Conservation (phyloP, 345 rosid genomes). For the Lepidium didymum region DNA sequence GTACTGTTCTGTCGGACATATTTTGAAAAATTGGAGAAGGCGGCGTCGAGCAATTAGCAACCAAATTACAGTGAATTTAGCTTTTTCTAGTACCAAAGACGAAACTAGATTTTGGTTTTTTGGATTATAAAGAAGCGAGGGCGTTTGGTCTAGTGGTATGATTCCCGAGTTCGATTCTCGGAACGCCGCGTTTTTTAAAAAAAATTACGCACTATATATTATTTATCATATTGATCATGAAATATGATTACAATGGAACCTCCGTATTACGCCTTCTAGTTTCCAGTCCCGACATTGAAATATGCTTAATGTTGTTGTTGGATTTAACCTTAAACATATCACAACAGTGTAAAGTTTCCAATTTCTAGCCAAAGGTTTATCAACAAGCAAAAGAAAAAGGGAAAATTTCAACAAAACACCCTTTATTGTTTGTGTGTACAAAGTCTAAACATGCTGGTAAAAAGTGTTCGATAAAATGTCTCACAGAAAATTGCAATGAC, state of each 20-base stretch:
- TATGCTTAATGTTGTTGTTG: not conserved
- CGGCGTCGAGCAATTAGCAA: not conserved
- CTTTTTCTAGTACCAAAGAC: not conserved
- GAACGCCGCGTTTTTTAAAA: constrained; percentile 38
- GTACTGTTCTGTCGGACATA: constrained; percentile 35
- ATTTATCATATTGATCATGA: too few species aligned
- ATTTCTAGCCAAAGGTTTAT: not conserved
- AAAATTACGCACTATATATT: too few species aligned
- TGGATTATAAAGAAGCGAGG: not conserved
- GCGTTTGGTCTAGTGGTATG: constrained; percentile 50
- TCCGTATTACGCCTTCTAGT: constrained; percentile 35
- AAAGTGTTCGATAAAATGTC: constrained; percentile 24
- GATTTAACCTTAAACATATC: not conserved
- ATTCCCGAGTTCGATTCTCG: constrained; percentile 70
- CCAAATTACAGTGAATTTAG: not conserved
- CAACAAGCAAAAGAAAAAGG: too few species aligned
- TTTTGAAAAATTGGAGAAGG: not conserved
- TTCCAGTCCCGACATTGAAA: not conserved
- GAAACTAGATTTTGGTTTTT: too few species aligned
- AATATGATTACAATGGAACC: too few species aligned
- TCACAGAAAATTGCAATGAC: not conserved
- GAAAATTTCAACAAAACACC: not conserved
- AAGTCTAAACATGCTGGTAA: not conserved
- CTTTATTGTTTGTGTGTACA: not conserved
- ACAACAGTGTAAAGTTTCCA: not conserved